Evolutionary conservation across 176 grass and related monocot genomes (phyloP), one percentile per base, ranked within the genome.

Genomic region (Ampelocalamus luodianensis): DNA sequence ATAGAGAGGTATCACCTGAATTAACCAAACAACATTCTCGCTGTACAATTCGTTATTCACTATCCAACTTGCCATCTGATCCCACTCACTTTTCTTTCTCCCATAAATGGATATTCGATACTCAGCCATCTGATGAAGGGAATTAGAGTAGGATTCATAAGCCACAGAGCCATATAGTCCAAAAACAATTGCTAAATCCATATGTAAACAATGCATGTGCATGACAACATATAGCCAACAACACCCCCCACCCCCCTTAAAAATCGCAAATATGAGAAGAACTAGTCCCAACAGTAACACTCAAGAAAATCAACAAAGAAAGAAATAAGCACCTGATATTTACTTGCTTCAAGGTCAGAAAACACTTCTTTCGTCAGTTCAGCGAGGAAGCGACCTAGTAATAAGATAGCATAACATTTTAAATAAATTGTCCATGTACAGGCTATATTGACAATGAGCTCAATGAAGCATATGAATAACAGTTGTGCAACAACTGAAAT

Each of bases 1-100:
- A 55, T 11, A 81, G 3, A 74, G 40, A n/a, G 45, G 34, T 38
- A 70, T 69, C 79, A 95, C 95, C 95, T 97, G 95, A 84, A 97
- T 97, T 81, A 97, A 80, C 95, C 95, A 97, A 91, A 97, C 90
- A 90, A 94, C 92, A 72, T 94, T 97, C 72, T 97, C 90, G 27
- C 95, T 94, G 66, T 97, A 97, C 78, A 97, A 63, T 65, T 97
- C 91, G 72, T 97, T 93, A 72, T 97, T 97, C 72, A 97, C 95
- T 84, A 97, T 97, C 95, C 95, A 97, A 82, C 92, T 97, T 73
- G 95, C 95, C 79, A 93, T 92, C 71, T 97, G 95, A 82, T 97
- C 95, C 95, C 95, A 97, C 86, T 97, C 95, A 77, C 95, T 97
- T 93, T 97, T 94, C 80, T 97, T 97, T 86, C 95, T 93, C 79